These are phyloP conservation scores for Phytophthora sansomeana DNA, from an alignment of 352 stramenopile genomes.

Conservation along the genomic window DNA sequence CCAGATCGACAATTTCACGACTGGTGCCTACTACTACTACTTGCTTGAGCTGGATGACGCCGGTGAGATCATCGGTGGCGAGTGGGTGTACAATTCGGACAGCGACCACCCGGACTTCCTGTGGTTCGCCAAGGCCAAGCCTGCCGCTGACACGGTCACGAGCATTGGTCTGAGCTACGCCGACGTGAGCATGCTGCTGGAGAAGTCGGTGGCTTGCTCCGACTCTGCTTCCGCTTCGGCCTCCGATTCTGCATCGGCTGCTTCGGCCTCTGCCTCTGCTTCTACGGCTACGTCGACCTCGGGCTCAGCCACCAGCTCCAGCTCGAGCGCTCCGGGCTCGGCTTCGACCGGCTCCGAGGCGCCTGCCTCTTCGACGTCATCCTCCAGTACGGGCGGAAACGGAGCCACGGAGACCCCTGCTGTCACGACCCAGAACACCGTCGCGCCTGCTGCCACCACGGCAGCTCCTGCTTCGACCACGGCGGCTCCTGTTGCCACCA, in stretches of 20 bases:
- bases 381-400: slow-evolving; percentile 11
- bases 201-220: slow-evolving; percentile 32
- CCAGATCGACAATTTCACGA: slow-evolving; percentile 36
- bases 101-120: slow-evolving; percentile 50
- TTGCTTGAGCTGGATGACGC: slow-evolving; percentile 45
- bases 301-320: not conserved
- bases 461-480: slow-evolving; percentile 8
- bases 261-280: not conserved
- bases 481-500: slow-evolving; percentile 1
- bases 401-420: slow-evolving; percentile 18
- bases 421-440: slow-evolving; percentile 10
- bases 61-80: slow-evolving; percentile 48
- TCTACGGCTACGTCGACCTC: not conserved
- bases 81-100: slow-evolving; percentile 48
- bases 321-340: slow-evolving; percentile 8
- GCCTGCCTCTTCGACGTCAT: slow-evolving; percentile 7
- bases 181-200: slow-evolving; percentile 38
- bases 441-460: not conserved
- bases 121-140: slow-evolving; percentile 41
- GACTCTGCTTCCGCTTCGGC: slow-evolving; percentile 4
- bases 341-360: slow-evolving; percentile 9
- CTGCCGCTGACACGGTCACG: slow-evolving; percentile 27
- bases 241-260: slow-evolving; percentile 11
- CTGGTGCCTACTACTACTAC: slow-evolving; percentile 39
- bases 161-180: slow-evolving; percentile 43